Base-by-base conservation (phyloP, 805 yeast genomes). In the Candida oleophila region DNA sequence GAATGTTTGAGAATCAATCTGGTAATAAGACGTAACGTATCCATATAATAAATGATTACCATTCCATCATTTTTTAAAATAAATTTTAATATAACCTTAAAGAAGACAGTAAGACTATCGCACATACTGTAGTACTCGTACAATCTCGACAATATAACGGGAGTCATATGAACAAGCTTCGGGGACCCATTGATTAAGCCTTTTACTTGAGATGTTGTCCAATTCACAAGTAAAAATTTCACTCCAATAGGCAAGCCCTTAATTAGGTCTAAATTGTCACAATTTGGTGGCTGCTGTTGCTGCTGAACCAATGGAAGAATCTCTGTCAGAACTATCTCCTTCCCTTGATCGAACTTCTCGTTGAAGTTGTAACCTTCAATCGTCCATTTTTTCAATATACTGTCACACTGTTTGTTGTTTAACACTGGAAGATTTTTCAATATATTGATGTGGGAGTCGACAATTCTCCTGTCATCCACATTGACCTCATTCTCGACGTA, bases 341-440 rank as follows among this genome's bases (percentile, higher is more conserved):
- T 71, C 22, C 65, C 75, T 50, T 63, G 60, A 36, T 77, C 71
- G 50, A 76, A 76, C 43, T 66, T 69, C 12, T 55, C 59, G 16
- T 59, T 55, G 38, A 63, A 66, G 44, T 61, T 55, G 36, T 61
- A 59, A 2, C 62, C 63, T 34, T 66, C 64, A 1, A 60, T 51
- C 1, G 64, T 56, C 73, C 83, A 73, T 48, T 77, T 78, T 50
- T 74, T 76, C 43, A 83, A 61, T 12, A 82, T 77, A 63, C 76
- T 75, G 43, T 77, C 77, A 35, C 81, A 77, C 52, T 83, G 85
- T 48, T 74, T 74, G 52, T 78, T 76, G 47, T 75, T 73, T 28
- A 78, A 52, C 1, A 78, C 76, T 2, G 85, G 87, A 34, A 87
- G 61, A 46, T 83, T 81, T 49, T 78, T 76, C 46, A 87, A 65